phyloP scores from a whole-genome alignment of 2,329 filamentous ascomycete species.

The Fusarium virguliforme region DNA sequence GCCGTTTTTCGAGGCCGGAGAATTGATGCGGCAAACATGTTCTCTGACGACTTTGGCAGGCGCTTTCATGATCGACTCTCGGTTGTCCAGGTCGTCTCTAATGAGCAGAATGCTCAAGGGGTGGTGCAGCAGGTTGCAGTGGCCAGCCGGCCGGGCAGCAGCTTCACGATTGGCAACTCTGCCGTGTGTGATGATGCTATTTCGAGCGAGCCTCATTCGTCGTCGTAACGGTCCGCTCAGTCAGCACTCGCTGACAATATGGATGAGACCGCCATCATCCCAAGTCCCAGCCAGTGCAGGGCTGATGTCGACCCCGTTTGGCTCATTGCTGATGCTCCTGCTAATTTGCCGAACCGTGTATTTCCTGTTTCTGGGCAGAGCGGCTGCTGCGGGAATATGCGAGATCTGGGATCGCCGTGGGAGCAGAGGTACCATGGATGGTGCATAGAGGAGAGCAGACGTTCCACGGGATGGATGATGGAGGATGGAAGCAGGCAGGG shows the following conservation, averaged over 20 bases:
- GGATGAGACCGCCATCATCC: slow-evolving; percentile 38
- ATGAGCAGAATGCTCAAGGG: slow-evolving; percentile 1
- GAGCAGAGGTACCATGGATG: neutral
- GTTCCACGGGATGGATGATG: slow-evolving; percentile 16
- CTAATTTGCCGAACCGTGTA: slow-evolving; percentile 30
- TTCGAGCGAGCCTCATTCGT: slow-evolving; percentile 12
- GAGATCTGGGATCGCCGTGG: slow-evolving; percentile 27
- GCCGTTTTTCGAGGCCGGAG: slow-evolving; percentile 30
- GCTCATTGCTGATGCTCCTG: slow-evolving; percentile 36
- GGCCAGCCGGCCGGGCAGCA: neutral
- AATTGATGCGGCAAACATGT: slow-evolving; percentile 33
- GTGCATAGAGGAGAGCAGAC: slow-evolving; percentile 5
- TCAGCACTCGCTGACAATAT: slow-evolving; percentile 41
- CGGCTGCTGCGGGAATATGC: slow-evolving; percentile 16
- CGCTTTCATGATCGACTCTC: slow-evolving; percentile 20
- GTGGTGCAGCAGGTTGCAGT: slow-evolving; percentile 7
- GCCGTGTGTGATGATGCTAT: slow-evolving; percentile 36
- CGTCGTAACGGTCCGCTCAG: neutral
- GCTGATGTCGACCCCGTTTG: slow-evolving; percentile 21
- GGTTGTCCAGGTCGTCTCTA: slow-evolving; percentile 21
- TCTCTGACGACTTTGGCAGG: slow-evolving; percentile 17
- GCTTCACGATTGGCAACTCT: slow-evolving; percentile 4
- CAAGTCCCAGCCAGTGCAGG: slow-evolving; percentile 8
- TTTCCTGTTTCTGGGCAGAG: slow-evolving; percentile 23
- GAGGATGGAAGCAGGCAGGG: slow-evolving; percentile 30